Evolutionary conservation across 2,329 filamentous ascomycete species (phyloP).

Genomic region (Calonectria hongkongensis): DNA sequence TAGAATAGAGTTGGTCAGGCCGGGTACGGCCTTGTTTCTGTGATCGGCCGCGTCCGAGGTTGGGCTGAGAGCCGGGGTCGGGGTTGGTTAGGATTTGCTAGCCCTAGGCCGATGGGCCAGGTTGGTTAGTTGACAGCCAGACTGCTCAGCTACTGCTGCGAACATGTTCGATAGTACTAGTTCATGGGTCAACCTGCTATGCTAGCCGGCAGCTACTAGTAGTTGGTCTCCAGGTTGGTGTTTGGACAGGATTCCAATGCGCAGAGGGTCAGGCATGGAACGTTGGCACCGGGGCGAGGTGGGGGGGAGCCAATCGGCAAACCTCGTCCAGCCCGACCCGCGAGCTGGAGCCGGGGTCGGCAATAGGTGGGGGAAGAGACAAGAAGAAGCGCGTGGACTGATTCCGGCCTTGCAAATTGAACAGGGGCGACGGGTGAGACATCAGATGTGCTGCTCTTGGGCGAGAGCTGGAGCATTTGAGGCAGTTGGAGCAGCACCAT

Average conservation of each 20-base stretch:
- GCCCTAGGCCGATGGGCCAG: background rate
- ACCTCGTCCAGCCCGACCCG: background rate
- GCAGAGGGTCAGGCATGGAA: constrained; percentile 22
- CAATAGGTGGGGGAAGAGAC: constrained; percentile 27
- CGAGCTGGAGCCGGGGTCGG: constrained; percentile 33
- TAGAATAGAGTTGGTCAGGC: constrained; percentile 35
- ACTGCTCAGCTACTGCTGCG: constrained; percentile 20
- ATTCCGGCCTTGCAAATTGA: constrained; percentile 1
- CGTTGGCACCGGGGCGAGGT: constrained; percentile 12
- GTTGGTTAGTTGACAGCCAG: background rate
- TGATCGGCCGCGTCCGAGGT: constrained; percentile 15
- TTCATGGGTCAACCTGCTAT: constrained; percentile 5
- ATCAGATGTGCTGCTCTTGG: background rate
- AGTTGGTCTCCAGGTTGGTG: constrained; percentile 13
- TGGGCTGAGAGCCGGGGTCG: constrained; percentile 15
- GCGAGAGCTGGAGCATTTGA: background rate
- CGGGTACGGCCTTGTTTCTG: constrained; percentile 6
- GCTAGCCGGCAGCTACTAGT: background rate
- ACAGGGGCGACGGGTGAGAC: constrained; percentile 9
- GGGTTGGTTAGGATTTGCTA: constrained; percentile 19
- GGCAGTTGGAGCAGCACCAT: background rate
- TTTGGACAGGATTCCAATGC: constrained; percentile 18
- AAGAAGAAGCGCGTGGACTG: background rate
- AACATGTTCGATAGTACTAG: constrained; percentile 6
- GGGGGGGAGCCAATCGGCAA: constrained; percentile 35